Evolutionary conservation across 1,284 basidiomycete species (phyloP).

Genomic region (Neonothopanus nambi): DNA sequence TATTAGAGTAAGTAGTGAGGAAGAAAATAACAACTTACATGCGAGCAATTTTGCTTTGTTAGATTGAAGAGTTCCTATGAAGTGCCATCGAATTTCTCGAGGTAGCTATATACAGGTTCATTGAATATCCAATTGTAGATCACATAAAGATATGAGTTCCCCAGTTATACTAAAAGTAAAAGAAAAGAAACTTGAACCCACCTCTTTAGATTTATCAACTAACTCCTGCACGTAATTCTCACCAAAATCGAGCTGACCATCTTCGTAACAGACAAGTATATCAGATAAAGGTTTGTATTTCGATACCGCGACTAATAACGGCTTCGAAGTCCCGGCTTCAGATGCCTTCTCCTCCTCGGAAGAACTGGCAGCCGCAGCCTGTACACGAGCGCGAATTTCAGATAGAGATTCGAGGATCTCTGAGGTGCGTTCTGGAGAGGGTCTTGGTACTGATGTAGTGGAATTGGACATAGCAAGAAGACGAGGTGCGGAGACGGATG

Average conservation of each 20-base stretch:
- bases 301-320: constrained; percentile 81
- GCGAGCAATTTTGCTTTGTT: constrained; percentile 95
- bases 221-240: constrained; percentile 98
- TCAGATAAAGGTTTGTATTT: constrained; percentile 93
- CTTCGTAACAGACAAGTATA: constrained; percentile 79
- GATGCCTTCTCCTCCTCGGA: neutral
- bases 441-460: neutral
- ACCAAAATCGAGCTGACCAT: constrained; percentile 89
- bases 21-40: constrained; percentile 53
- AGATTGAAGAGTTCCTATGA: constrained; percentile 92
- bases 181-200: constrained; percentile 49
- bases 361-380: constrained; percentile 26
- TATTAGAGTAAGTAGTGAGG: constrained; percentile 4
- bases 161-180: no score
- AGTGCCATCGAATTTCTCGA: constrained; percentile 90
- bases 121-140: no score
- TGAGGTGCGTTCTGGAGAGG: constrained; percentile 32
- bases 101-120: constrained; percentile 59
- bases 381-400: constrained; percentile 52
- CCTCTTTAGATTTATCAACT: constrained; percentile 82
- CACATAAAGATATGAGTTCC: constrained; percentile 11
- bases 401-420: constrained; percentile 55
- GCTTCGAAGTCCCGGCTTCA: no score
- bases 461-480: neutral
- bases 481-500: no score